Evolutionary conservation across 163 green algal species (phyloP), one percentile per base, ranked within the genome.

Genomic region (Trebouxiophyceae sp.): DNA sequence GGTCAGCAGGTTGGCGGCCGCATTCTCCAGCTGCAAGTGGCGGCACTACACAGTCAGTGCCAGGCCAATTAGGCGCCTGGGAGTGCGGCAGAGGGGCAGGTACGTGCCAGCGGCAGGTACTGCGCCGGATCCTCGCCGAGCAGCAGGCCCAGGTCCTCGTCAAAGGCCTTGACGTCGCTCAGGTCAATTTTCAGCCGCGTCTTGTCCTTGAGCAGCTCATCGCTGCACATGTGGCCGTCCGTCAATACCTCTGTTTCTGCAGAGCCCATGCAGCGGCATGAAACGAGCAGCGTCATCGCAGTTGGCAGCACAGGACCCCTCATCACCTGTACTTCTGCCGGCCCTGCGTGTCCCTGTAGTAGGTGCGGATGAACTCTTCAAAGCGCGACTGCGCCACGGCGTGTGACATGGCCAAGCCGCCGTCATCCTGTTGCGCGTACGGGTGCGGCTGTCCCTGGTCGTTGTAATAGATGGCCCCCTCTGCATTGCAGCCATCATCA

Each of bases 161-260:
- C 77, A 62, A 74, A 79, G 5, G 65, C 60, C 8, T 78, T 76
- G 56, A 91, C 72, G 68, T 87, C 74, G 60, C 81, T 77, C 29
- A 91, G 70, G 68, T 91, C 85, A 5, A 90, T 75, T 20, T 71
- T 31, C 44, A 90, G 69, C n/a, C 74, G 63, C 12, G 45, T 69
- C 16, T 76, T 75, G 70, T 85, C 76, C 45, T 85, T 78, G 54
- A 78, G 77, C 33, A 90, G 79, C 66, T 63, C 63, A 63, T 76
- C 69, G 57, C 69, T 76, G 62, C 60, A 66, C 47, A 20, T 16
- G 12, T n/a, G 26, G 2, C 8, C 8, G 24, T 2, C 0, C 28
- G 7, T 60, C 45, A 33, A 20, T 20, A 24, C 19, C 31, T 26
- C 27, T 28, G 2, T 55, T 28, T 8, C 3, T 3, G 4, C n/a